These are phyloP conservation scores for Cladorrhinum sp. DNA, from an alignment of 2,329 filamentous ascomycete genomes.

Conservation along the genomic window DNA sequence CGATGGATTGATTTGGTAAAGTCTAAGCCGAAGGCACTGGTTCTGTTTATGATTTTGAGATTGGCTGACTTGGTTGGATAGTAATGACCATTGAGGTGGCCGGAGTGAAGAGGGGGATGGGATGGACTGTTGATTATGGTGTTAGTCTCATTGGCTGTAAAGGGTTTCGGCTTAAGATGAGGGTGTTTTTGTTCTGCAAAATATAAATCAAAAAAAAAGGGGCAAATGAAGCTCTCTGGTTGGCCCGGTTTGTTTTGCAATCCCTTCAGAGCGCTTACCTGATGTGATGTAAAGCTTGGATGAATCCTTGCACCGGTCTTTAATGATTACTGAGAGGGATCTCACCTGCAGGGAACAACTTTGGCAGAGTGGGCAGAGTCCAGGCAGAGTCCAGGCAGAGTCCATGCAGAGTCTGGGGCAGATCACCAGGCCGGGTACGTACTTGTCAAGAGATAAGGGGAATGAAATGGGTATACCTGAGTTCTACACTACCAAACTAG, in stretches of 20 bases:
- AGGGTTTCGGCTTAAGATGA: not conserved
- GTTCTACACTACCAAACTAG: not conserved
- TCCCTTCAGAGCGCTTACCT: not conserved
- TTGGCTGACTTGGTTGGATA: not conserved
- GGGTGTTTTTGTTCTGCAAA: not conserved
- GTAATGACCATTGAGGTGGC: not conserved
- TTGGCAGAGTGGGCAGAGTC: too few relatives aligned
- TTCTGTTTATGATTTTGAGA: not conserved
- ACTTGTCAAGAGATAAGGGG: not conserved
- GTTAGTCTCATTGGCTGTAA: not conserved
- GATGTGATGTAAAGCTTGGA: not conserved
- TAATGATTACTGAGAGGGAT: not conserved
- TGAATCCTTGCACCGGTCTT: not conserved
- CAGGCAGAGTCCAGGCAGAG: too few relatives aligned
- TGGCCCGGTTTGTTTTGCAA: not conserved
- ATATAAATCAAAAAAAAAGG: not conserved
- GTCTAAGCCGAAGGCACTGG: slow-evolving; percentile 3
- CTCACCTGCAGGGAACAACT: not conserved
- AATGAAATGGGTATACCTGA: not conserved
- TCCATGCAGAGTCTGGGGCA: too few relatives aligned
- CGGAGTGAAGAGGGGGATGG: not conserved
- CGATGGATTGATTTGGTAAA: slow-evolving; percentile 56
- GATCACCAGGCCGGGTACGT: too few relatives aligned
- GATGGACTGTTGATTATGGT: not conserved
- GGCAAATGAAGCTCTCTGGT: not conserved